These are phyloP conservation scores for Setaria viridis DNA, from an alignment of 202 grass and related monocot species.

Conservation along the genomic window DNA sequence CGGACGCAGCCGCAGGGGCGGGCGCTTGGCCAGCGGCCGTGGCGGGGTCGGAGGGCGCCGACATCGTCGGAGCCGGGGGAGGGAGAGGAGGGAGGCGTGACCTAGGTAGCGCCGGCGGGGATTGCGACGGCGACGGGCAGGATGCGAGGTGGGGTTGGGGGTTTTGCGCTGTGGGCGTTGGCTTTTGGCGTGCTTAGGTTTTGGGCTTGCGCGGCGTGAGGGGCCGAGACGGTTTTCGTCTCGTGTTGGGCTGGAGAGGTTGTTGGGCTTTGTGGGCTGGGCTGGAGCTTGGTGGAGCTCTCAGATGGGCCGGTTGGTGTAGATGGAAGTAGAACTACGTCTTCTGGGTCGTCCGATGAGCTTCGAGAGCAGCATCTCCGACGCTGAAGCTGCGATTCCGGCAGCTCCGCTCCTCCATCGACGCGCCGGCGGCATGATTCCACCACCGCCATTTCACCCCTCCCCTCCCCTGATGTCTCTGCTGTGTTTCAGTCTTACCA, in stretches of 20 bases:
- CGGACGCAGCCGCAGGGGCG: slow-evolving; percentile 45
- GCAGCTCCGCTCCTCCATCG: too few relatives aligned
- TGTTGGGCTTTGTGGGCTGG: background rate
- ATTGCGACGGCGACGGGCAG: background rate
- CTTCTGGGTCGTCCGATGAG: too few relatives aligned
- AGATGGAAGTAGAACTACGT: too few relatives aligned
- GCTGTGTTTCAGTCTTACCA: too few relatives aligned
- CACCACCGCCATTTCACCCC: too few relatives aligned
- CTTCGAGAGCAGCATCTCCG: too few relatives aligned
- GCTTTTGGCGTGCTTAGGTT: slow-evolving; percentile 32
- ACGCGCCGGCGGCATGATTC: too few relatives aligned
- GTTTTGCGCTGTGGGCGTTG: slow-evolving; percentile 30
- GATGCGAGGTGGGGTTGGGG: slow-evolving; percentile 17
- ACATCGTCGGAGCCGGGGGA: slow-evolving; percentile 50
- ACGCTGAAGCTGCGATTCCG: too few relatives aligned
- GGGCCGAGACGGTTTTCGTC: background rate
- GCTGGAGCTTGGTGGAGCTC: background rate
- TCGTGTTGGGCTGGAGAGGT: background rate
- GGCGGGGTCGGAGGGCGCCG: slow-evolving; percentile 42
- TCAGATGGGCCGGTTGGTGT: too few relatives aligned
- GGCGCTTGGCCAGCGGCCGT: slow-evolving; percentile 25
- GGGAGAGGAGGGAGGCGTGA: background rate
- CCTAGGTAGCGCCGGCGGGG: slow-evolving; percentile 47
- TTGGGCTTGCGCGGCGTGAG: background rate
- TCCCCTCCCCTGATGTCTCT: too few relatives aligned